These are phyloP conservation scores for Fusarium sp. DNA, from an alignment of 2,329 filamentous ascomycete genomes.

Conservation along the genomic window DNA sequence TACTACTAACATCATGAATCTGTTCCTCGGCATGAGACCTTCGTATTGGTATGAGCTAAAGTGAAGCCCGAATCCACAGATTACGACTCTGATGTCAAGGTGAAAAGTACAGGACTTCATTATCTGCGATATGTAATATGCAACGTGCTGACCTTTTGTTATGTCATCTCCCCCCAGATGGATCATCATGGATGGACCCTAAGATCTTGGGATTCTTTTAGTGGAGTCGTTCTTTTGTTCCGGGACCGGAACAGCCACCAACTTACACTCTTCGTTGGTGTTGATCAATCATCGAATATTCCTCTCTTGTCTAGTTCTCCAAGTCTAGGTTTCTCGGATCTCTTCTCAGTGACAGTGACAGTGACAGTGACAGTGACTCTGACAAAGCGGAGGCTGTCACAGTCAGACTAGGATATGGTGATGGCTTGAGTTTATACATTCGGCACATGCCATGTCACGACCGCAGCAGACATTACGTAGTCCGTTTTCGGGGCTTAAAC, in stretches of 20 bases:
- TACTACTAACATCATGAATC: not conserved
- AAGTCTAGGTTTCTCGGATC: not conserved
- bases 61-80: not conserved
- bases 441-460: constrained; percentile 8
- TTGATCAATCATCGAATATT: not conserved
- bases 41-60: not conserved
- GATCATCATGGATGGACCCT: constrained; percentile 9
- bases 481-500: constrained; percentile 12
- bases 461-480: constrained; percentile 23
- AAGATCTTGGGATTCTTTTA: constrained; percentile 1
- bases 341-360: not conserved
- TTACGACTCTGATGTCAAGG: not conserved
- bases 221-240: not conserved
- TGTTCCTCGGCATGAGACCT: not conserved
- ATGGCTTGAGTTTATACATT: not conserved
- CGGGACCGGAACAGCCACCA: constrained; percentile 18
- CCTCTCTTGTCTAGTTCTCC: not conserved
- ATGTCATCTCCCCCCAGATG: constrained; percentile 23
- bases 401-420: not conserved
- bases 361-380: not conserved
- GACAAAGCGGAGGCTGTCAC: not conserved
- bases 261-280: not conserved
- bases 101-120: not conserved
- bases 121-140: not conserved
- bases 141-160: constrained; percentile 9